These are phyloP conservation scores for Neonectria ditissima DNA, from an alignment of 2,329 filamentous ascomycete genomes.

Conservation along the genomic window DNA sequence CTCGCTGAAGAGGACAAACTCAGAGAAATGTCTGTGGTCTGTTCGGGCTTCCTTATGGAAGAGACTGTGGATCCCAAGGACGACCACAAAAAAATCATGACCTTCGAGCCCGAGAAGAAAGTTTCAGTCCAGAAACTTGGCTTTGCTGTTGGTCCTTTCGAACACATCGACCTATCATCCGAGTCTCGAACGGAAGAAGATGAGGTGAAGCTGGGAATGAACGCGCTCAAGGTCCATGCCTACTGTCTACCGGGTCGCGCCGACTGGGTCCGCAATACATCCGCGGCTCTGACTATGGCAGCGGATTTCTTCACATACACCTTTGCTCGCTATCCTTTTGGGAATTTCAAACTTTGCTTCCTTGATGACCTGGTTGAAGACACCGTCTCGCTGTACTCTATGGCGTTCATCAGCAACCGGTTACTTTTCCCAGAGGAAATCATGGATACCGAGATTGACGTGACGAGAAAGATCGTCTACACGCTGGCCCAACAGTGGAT, in stretches of 20 bases:
- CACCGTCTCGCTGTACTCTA: slow-evolving; percentile 80
- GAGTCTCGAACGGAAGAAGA: slow-evolving; percentile 92
- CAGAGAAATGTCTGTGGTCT: slow-evolving; percentile 89
- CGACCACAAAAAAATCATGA: slow-evolving; percentile 85
- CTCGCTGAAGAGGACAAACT: slow-evolving; percentile 84
- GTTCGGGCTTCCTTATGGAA: slow-evolving; percentile 88
- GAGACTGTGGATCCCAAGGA: slow-evolving; percentile 83
- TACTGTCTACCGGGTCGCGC: slow-evolving; percentile 89
- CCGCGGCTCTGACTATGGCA: slow-evolving; percentile 83
- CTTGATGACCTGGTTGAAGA: slow-evolving; percentile 88
- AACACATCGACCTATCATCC: slow-evolving; percentile 86
- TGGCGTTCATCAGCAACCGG: slow-evolving; percentile 88
- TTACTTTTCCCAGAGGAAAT: slow-evolving; percentile 87
- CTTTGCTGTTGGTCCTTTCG: slow-evolving; percentile 94
- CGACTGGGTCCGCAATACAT: slow-evolving; percentile 88
- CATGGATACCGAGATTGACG: slow-evolving; percentile 85
- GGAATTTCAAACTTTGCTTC: slow-evolving; percentile 93
- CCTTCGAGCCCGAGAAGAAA: slow-evolving; percentile 80
- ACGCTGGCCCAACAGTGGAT: slow-evolving; percentile 93
- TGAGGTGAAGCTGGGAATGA: slow-evolving; percentile 89
- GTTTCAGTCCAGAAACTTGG: slow-evolving; percentile 90
- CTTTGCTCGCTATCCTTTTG: slow-evolving; percentile 91
- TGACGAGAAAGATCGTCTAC: slow-evolving; percentile 83
- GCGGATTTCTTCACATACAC: slow-evolving; percentile 92
- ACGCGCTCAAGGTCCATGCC: slow-evolving; percentile 88